phyloP scores from a whole-genome alignment of 441 rosid species.

The Corymbia calophylla region DNA sequence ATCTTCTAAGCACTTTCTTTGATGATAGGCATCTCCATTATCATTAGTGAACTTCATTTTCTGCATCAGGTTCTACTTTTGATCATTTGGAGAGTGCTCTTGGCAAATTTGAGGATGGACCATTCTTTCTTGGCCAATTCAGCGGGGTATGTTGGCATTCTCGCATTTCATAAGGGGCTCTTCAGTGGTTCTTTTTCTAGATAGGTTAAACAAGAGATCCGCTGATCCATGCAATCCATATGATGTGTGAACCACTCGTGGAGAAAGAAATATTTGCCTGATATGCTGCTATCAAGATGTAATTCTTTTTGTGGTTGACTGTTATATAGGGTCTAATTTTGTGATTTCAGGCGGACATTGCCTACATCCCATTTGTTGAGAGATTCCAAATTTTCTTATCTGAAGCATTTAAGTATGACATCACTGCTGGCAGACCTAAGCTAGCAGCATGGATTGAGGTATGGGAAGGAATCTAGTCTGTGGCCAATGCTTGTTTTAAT shows the following conservation, averaged over 20 bases:
- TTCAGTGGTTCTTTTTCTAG: neutral
- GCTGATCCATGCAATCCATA: neutral
- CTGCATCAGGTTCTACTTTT: neutral
- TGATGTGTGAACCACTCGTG: neutral
- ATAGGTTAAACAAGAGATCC: neutral
- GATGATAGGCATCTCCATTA: neutral
- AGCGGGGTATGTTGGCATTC: slow-evolving; percentile 1
- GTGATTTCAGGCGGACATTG: neutral
- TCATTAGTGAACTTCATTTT: neutral
- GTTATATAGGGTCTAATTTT: neutral
- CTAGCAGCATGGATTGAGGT: slow-evolving; percentile 10
- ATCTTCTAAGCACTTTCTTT: neutral
- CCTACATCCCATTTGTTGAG: slow-evolving; percentile 2
- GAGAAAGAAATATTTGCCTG: neutral
- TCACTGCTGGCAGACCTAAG: neutral
- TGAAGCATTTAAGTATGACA: neutral
- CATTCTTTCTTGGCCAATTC: slow-evolving; percentile 5
- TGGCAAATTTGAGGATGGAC: slow-evolving; percentile 1
- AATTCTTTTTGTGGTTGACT: neutral
- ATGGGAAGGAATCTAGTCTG: neutral
- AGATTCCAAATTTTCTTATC: neutral
- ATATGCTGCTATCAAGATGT: neutral
- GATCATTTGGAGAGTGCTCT: slow-evolving; percentile 1
- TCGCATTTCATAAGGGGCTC: neutral
- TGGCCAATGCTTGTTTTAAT: neutral